These are phyloP conservation scores for Juncus effusus DNA, from an alignment of 176 grass and related monocot species.

Conservation along the genomic window DNA sequence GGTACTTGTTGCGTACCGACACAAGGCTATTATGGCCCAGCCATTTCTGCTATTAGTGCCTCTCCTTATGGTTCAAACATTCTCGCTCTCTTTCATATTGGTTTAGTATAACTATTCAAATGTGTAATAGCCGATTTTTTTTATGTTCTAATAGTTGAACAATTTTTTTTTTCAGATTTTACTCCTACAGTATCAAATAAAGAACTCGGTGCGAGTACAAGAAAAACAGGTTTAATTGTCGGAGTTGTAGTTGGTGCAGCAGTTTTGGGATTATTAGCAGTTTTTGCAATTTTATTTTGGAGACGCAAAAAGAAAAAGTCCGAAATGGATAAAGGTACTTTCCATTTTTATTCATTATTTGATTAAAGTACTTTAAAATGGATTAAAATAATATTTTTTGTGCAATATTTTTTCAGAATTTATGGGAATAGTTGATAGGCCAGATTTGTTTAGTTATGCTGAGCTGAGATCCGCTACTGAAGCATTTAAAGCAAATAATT, in stretches of 20 bases:
- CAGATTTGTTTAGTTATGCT: slow-evolving; percentile 64
- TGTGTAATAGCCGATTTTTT: slow-evolving; percentile 8
- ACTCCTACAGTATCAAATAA: slow-evolving; percentile 46
- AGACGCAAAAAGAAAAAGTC: slow-evolving; percentile 21
- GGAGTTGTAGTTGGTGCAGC: slow-evolving; percentile 44
- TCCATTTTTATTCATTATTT: not conserved
- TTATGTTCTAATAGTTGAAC: slow-evolving; percentile 24
- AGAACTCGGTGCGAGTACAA: slow-evolving; percentile 18
- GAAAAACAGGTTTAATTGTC: slow-evolving; percentile 40
- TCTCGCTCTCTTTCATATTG: not conserved
- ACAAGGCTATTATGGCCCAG: slow-evolving; percentile 64
- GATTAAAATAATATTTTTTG: not conserved
- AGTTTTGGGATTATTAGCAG: slow-evolving; percentile 36
- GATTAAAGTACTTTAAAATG: not conserved
- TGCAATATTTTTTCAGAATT: slow-evolving; percentile 45
- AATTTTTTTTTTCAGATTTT: slow-evolving; percentile 46
- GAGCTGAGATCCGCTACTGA: slow-evolving; percentile 68
- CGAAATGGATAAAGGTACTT: slow-evolving; percentile 32
- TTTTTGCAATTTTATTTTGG: slow-evolving; percentile 25
- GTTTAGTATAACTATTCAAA: not conserved
- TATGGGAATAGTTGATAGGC: slow-evolving; percentile 38
- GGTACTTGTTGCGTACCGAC: slow-evolving; percentile 74
- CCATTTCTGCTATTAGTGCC: slow-evolving; percentile 69
- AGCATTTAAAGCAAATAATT: slow-evolving; percentile 51
- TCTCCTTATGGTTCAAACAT: slow-evolving; percentile 36